Conservation (phyloP, 1,139 yeast species). For the Taphrina pruni region DNA sequence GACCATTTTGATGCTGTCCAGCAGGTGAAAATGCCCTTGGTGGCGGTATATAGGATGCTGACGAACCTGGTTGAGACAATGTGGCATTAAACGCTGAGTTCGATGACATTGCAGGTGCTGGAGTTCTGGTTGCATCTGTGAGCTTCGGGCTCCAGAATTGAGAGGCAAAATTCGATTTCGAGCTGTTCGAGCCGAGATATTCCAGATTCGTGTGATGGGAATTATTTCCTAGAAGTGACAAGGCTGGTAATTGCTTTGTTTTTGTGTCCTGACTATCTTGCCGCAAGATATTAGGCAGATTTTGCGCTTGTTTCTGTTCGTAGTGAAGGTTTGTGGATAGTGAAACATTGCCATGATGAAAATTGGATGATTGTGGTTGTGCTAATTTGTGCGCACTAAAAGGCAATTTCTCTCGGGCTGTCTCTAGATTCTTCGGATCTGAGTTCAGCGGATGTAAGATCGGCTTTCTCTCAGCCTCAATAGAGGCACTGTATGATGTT, state of each 20-base stretch:
- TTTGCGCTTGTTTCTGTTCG: slow-evolving; percentile 30
- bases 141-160: slow-evolving; percentile 21
- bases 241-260: slow-evolving; percentile 1
- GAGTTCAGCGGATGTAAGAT: not conserved
- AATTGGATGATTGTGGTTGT: slow-evolving; percentile 8
- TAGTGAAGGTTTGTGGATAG: not conserved
- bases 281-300: slow-evolving; percentile 25
- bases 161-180: slow-evolving; percentile 3
- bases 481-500: not conserved
- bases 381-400: not conserved
- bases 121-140: slow-evolving; percentile 2
- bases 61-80: slow-evolving; percentile 23
- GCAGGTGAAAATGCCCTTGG: slow-evolving; percentile 24
- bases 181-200: not conserved
- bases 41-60: slow-evolving; percentile 29
- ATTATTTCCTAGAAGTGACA: slow-evolving; percentile 7
- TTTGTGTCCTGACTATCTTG: slow-evolving; percentile 20
- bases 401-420: slow-evolving; percentile 12
- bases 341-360: not conserved
- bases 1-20: slow-evolving; percentile 2
- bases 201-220: slow-evolving; percentile 14
- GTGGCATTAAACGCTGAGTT: slow-evolving; percentile 30
- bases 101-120: slow-evolving; percentile 27
- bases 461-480: slow-evolving; percentile 5
- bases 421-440: not conserved